These are phyloP conservation scores for Protomyces gravidus DNA, from an alignment of 1,139 yeast genomes.

Conservation along the genomic window DNA sequence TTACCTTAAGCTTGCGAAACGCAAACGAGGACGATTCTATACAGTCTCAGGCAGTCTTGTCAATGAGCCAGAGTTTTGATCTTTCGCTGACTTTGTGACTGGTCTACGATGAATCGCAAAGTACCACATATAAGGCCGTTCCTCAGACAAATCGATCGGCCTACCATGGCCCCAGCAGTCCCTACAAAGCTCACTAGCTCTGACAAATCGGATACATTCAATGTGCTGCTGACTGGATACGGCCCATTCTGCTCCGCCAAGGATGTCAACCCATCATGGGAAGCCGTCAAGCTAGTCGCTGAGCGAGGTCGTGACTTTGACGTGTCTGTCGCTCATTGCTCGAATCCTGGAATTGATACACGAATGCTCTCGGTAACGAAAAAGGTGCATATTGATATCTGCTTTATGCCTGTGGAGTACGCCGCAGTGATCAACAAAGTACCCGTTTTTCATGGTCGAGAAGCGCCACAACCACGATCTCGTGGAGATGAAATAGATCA, in stretches of 20 bases:
- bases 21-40: slow-evolving; percentile 1
- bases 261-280: slow-evolving; percentile 21
- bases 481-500: slow-evolving; percentile 1
- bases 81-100: background rate
- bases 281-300: slow-evolving; percentile 16
- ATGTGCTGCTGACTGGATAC: slow-evolving; percentile 22
- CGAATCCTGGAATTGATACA: background rate
- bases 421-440: background rate
- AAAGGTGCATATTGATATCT: background rate
- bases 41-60: slow-evolving; percentile 20
- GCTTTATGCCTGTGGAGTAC: slow-evolving; percentile 11
- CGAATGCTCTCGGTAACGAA: background rate
- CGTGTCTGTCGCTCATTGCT: background rate
- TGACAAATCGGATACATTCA: slow-evolving; percentile 1
- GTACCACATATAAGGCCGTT: too few species aligned
- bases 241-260: slow-evolving; percentile 7
- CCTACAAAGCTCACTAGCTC: too few species aligned
- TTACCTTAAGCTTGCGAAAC: slow-evolving; percentile 13
- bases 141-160: too few species aligned
- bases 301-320: slow-evolving; percentile 1
- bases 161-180: too few species aligned
- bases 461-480: background rate
- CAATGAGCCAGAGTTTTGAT: background rate
- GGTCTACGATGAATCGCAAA: too few species aligned
- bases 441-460: slow-evolving; percentile 9